Evolutionary conservation across 2,329 filamentous ascomycete species (phyloP), one percentile per base, ranked within the genome.

Genomic region (Diaporthe sp.): DNA sequence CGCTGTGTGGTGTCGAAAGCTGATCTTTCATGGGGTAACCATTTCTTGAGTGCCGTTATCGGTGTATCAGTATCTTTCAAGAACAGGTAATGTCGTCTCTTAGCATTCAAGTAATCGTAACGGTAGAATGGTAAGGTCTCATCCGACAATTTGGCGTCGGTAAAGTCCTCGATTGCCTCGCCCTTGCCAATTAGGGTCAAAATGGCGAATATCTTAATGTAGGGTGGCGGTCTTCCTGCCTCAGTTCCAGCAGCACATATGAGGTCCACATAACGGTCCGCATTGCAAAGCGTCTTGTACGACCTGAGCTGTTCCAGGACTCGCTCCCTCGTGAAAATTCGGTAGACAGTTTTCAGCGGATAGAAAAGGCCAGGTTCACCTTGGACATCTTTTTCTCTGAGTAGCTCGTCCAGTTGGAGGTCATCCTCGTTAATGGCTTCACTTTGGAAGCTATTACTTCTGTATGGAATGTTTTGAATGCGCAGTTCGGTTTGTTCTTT

Each of bases 11-110:
- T n/a, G 1, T 53, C 49, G n/a, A 53, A 53, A 53, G 49, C 49
- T 10, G 22, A 0, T 1, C 49, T 25, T n/a, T 25, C n/a, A 3
- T n/a, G n/a, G 5, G 49, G 0, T 7, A 1, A 0, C 49, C 49
- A 53, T 25, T 53, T 15, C 22, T 7, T 53, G n/a, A 53, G 5
- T 1, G 7, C 49, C 49, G 0, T 0, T 5, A 53, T 53, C 2
- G 49, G 49, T 25, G 49, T 13, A 6, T 53, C n/a, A 15, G 49
- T 53, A 15, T 6, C n/a, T 1, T 53, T 28, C 22, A 53, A 12
- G 10, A 53, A 53, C 9, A 53, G n/a, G n/a, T 7, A 22, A 1
- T 25, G 22, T 28, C 28, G 49, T 3, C n/a, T 25, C n/a, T 15
- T 53, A 1, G 44, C 44, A 9, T 46, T 10, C 49, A 2, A 0